Evolutionary conservation across 306 rosid genomes (phyloP).

Genomic region (Cicer yamashitae): DNA sequence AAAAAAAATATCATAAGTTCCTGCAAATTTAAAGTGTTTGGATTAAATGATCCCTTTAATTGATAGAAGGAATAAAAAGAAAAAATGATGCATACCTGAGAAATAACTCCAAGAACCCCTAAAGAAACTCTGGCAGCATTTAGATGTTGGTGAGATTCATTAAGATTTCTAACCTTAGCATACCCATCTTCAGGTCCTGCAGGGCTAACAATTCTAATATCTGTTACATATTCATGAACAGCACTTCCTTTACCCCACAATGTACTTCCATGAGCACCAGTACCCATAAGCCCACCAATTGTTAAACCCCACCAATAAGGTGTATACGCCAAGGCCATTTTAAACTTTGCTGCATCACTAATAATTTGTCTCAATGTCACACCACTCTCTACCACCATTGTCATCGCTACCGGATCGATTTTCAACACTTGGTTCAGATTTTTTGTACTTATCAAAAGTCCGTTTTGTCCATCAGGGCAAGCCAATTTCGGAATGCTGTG

Average conservation of each 20-base stretch:
- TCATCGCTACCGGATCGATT: slow-evolving; percentile 51
- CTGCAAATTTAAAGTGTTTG: too few species aligned
- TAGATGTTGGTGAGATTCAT: slow-evolving; percentile 49
- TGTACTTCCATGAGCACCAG: slow-evolving; percentile 88
- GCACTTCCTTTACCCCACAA: slow-evolving; percentile 79
- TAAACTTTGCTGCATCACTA: slow-evolving; percentile 56
- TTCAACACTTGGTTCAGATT: slow-evolving; percentile 50
- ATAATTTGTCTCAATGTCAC: slow-evolving; percentile 61
- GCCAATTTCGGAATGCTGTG: slow-evolving; percentile 75
- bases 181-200: slow-evolving; percentile 50
- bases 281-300: slow-evolving; percentile 81
- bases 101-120: slow-evolving; percentile 75
- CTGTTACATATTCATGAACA: slow-evolving; percentile 63
- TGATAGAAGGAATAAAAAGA: neutral
- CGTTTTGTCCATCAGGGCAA: slow-evolving; percentile 56
- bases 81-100: slow-evolving; percentile 54
- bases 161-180: slow-evolving; percentile 53
- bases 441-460: slow-evolving; percentile 77
- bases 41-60: too few species aligned
- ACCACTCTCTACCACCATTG: slow-evolving; percentile 63
- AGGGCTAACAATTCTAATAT: slow-evolving; percentile 60
- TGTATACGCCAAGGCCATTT: slow-evolving; percentile 61
- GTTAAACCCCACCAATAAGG: slow-evolving; percentile 43
- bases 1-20: too few species aligned
- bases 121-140: slow-evolving; percentile 83